Base-by-base conservation (phyloP, 306 rosid species). In the Astragalus glycyphyllos region DNA sequence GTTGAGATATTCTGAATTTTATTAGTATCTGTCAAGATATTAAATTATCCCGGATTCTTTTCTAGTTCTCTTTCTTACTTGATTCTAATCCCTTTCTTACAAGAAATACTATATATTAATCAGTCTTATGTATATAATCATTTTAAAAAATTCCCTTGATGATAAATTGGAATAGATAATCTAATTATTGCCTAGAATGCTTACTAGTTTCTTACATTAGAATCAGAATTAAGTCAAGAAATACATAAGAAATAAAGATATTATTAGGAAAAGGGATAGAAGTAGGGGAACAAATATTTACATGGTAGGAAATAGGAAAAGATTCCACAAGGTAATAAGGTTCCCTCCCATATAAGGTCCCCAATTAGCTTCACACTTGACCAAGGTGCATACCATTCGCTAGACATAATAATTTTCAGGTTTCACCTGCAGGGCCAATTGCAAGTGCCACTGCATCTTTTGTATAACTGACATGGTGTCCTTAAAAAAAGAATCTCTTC, bases 381-480 rank as follows among this genome's bases (percentile, higher is more conserved):
- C 45, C 10, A 38, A 44, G 44, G 13, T 8, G 47, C 80, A 54
- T 37, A 12, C 48, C 65, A 65, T 53, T 56, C 59, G 41, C 32
- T 69, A 69, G 65, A 16, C 60, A 73, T 37, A 31, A 38, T 38
- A 40, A 74, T 71, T 63, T 68, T 11, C 15, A 6, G 45, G 62
- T 34, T 63, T 70, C 57, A 61, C n/a, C 8, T 74, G 16, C 58
- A 56, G 32, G 49, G 47, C 59, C 8, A 49, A 60, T 32, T 50
- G 60, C 46, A n/a, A 17, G 62, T 29, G 34, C 20, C 35, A 15
- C 1, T 58, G 20, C 2, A 38, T 56, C 58, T 44, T 17, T 44
- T 41, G 57, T 20, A 40, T 45, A 49, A 42, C 23, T n/a, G 0
- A 29, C 46, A 11, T 44, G 40, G 31, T 16, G 44, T 31, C 5